phyloP scores from a whole-genome alignment of 495 filamentous ascomycete genomes.

The Astrothelium macrocarpum region DNA sequence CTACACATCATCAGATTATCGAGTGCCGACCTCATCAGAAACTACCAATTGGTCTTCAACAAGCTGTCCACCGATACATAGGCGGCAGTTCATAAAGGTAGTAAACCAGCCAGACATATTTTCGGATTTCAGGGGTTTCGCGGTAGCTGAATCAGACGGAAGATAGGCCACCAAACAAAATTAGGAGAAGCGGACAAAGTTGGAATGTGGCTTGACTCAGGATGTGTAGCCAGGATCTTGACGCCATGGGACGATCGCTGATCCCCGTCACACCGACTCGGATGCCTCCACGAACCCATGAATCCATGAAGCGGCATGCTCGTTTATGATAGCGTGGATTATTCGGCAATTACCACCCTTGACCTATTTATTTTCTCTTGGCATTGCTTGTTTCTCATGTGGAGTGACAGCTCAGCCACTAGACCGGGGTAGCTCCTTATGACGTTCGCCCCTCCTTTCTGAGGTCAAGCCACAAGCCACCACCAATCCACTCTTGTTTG shows the following conservation, averaged over 20 bases:
- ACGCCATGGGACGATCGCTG: not conserved
- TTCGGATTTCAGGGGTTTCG: not conserved
- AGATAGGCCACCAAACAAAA: not conserved
- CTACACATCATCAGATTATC: not conserved
- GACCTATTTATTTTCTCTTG: not conserved
- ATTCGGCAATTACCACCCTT: not conserved
- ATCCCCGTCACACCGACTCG: not conserved
- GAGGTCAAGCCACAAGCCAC: constrained; percentile 1
- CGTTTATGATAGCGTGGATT: too few relatives aligned
- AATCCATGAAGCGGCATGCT: too few relatives aligned
- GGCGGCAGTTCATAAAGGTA: constrained; percentile 36
- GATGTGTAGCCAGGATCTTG: not conserved
- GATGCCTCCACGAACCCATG: not conserved
- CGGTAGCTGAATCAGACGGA: not conserved
- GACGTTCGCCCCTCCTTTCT: not conserved
- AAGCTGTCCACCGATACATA: constrained; percentile 34
- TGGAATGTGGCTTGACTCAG: not conserved
- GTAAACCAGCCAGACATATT: constrained; percentile 26
- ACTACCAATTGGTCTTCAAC: constrained; percentile 30
- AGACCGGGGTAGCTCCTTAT: not conserved
- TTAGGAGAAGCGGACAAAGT: not conserved
- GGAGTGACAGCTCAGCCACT: not conserved
- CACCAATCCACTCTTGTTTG: not conserved
- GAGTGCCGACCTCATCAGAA: constrained; percentile 20
- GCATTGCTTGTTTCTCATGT: not conserved